Base-by-base conservation (phyloP, 2,329 filamentous ascomycete genomes). In the Ascochyta lentis region DNA sequence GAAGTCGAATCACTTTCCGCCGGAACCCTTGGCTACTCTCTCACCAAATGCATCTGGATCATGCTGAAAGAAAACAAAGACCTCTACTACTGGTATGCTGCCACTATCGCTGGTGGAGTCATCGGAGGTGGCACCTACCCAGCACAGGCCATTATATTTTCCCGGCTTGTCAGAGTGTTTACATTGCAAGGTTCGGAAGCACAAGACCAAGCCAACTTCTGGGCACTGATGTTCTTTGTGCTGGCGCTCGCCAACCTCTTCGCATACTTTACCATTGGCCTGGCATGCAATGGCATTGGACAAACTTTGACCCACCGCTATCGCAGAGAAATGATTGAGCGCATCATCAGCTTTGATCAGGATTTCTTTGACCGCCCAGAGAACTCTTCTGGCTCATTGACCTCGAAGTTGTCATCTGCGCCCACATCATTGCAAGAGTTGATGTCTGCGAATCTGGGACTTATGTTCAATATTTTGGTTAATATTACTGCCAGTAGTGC, bases 341-440 rank as follows among this genome's bases (percentile, higher is more conserved):
- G 51, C 34, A 49, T 54, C n/a, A 33, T 54, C 51, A 49, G 40
- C 41, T 50, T 53, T 49, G 38, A 50, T 31, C 56, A 49, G 16
- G 81, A 86, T 27, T 97, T 92, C 75, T 97, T 96, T 66, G 93
- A 97, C 73, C 83, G 80, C 29, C 90, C 95, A 57, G 89, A 94
- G 74, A 96, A 97, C 73, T 91, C 89, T 6, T 87, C 91, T 4
- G 93, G 94, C 61, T 89, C 91, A 1, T 79, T 97, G 67, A 96
- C 92, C 0, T 91, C 59, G 1, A 95, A 96, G 77, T 80, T 97
- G 12, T 49, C 49, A 8, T 54, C 49, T 13, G 93, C 2, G 96
- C 91, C 0, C 89, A 96, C 76, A 91, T 92, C 0, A 95, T 85
- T 97, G 49, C 92, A 89, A 63, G 93, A 92, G 44, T 84, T 86